Evolutionary conservation across 768 basidiomycete genomes (phyloP).

Genomic region (Mycena leptocephala): DNA sequence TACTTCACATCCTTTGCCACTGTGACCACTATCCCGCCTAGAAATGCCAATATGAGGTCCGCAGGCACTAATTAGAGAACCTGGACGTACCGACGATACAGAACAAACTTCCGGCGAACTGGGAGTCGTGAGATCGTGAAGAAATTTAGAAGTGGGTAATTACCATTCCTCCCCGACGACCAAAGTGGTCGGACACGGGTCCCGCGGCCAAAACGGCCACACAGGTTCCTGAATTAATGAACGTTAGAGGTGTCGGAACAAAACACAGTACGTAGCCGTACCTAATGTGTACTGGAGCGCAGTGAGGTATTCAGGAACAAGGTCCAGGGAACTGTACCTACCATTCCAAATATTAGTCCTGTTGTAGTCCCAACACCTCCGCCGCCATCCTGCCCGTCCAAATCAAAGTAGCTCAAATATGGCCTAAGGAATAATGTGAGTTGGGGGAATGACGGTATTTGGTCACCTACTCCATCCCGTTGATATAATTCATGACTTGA

Average conservation of each 20-base stretch:
- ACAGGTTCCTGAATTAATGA: conserved; percentile 47
- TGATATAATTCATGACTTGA: conserved; percentile 64
- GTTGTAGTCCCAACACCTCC: conserved; percentile 63
- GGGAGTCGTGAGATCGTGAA: conserved; percentile 12
- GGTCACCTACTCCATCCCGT: conserved; percentile 61
- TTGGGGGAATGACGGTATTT: background rate
- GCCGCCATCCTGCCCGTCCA: conserved; percentile 56
- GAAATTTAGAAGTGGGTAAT: background rate
- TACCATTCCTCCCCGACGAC: conserved; percentile 64
- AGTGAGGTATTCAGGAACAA: background rate
- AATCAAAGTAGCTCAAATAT: conserved; percentile 59
- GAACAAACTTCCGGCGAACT: conserved; percentile 59
- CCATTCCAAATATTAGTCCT: conserved; percentile 64
- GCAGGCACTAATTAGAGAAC: background rate
- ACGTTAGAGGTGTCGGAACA: background rate
- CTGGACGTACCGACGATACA: conserved; percentile 52
- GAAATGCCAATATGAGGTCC: background rate
- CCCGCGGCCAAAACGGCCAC: conserved; percentile 59
- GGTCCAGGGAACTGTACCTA: conserved; percentile 36
- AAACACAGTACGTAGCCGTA: conserved; percentile 11
- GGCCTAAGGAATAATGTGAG: conserved; percentile 44
- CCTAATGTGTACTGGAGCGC: conserved; percentile 59
- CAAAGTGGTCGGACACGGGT: conserved; percentile 59
- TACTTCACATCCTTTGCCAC: conserved; percentile 61
- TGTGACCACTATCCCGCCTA: conserved; percentile 64